Evolutionary conservation across 805 yeast genomes (phyloP).

Genomic region (Metschnikowia vanudenii): DNA sequence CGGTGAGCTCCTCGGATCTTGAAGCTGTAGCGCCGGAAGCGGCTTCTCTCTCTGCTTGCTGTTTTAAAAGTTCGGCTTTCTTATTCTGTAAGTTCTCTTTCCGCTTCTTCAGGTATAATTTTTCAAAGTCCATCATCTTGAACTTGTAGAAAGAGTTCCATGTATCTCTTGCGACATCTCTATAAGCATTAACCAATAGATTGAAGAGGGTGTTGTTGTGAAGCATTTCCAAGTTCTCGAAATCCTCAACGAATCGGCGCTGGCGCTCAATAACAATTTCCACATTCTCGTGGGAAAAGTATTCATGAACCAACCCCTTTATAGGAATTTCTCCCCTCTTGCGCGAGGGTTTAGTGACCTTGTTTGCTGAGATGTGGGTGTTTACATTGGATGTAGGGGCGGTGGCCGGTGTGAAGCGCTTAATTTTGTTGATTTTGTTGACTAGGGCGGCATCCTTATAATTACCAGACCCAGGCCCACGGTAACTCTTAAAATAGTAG

Average conservation of each 20-base stretch:
- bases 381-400: constrained; percentile 20
- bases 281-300: constrained; percentile 30
- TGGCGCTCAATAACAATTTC: constrained; percentile 31
- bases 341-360: constrained; percentile 19
- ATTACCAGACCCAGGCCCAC: constrained; percentile 48
- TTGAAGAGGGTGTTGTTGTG: constrained; percentile 44
- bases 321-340: constrained; percentile 25
- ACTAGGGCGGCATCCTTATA: constrained; percentile 44
- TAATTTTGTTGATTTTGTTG: constrained; percentile 38
- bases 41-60: constrained; percentile 9
- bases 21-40: neutral
- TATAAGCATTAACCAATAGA: constrained; percentile 37
- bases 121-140: constrained; percentile 40
- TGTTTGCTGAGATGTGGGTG: constrained; percentile 24
- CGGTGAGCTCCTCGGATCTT: constrained; percentile 14
- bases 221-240: constrained; percentile 41
- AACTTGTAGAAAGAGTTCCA: constrained; percentile 41
- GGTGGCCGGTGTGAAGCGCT: constrained; percentile 13
- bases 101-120: constrained; percentile 23
- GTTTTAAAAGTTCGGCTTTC: constrained; percentile 10
- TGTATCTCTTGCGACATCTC: constrained; percentile 39
- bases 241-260: constrained; percentile 34
- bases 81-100: constrained; percentile 18
- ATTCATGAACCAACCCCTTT: constrained; percentile 40
- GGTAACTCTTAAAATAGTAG: constrained; percentile 38